These are phyloP conservation scores for Marasmius oreades DNA, from an alignment of 1,284 basidiomycete genomes.

Conservation along the genomic window DNA sequence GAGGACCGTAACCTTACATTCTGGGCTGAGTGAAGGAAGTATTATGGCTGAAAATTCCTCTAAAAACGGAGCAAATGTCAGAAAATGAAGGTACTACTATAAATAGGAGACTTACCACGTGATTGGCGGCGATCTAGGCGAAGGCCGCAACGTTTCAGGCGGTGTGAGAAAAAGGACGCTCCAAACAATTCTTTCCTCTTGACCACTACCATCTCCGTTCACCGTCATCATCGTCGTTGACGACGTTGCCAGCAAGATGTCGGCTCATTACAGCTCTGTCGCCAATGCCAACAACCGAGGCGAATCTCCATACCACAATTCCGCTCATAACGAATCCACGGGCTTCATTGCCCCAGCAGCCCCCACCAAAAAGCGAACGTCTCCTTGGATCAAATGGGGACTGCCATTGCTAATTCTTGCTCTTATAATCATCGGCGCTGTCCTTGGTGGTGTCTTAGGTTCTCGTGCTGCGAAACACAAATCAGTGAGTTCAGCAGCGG, in stretches of 20 bases:
- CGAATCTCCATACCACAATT: background rate
- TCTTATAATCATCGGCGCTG: slow-evolving; percentile 56
- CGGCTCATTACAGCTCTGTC: slow-evolving; percentile 1
- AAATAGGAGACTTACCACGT: too few species aligned
- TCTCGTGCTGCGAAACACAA: slow-evolving; percentile 5
- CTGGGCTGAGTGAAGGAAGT: too few species aligned
- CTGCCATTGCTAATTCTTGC: slow-evolving; percentile 43
- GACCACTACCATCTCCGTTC: background rate
- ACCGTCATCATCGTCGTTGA: background rate
- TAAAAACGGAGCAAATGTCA: too few species aligned
- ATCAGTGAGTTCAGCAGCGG: background rate
- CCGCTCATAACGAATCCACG: background rate
- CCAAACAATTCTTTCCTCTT: background rate
- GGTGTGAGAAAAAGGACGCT: too few species aligned
- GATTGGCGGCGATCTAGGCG: too few species aligned
- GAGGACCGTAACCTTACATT: too few species aligned
- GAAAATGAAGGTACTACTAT: too few species aligned
- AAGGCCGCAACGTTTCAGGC: too few species aligned
- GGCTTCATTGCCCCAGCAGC: background rate
- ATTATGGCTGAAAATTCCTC: too few species aligned
- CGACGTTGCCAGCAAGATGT: background rate
- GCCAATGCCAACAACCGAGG: background rate
- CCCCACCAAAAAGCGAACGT: slow-evolving; percentile 26
- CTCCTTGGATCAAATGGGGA: slow-evolving; percentile 54
- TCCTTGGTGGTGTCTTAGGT: slow-evolving; percentile 69